These are phyloP conservation scores for Scutellaria minor DNA, from an alignment of 257 asterid genomes.

Conservation along the genomic window DNA sequence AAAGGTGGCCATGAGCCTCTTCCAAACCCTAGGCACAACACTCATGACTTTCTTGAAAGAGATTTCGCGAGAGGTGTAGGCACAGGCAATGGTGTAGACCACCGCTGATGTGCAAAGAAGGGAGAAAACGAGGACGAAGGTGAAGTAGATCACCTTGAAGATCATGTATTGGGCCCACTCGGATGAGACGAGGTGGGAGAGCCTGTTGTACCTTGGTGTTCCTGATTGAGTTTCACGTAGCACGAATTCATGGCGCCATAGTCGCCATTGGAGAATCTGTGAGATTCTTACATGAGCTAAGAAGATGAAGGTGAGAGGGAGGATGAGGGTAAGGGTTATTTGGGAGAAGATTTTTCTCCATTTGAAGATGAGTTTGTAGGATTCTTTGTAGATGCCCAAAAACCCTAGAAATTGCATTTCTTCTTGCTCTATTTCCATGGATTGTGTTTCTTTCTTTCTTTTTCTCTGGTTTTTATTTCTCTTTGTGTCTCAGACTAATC, in stretches of 20 bases:
- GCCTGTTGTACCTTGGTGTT: slow-evolving; percentile 6
- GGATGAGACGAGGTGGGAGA: slow-evolving; percentile 7
- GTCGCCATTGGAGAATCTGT: slow-evolving; percentile 25
- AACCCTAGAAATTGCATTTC: slow-evolving; percentile 62
- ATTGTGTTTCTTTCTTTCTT: background rate
- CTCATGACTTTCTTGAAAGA: slow-evolving; percentile 51
- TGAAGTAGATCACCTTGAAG: slow-evolving; percentile 46
- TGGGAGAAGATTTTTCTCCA: slow-evolving; percentile 57
- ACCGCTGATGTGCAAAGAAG: slow-evolving; percentile 65
- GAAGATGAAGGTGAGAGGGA: slow-evolving; percentile 61
- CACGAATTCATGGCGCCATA: no score
- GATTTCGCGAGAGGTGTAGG: slow-evolving; percentile 47
- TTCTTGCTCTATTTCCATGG: slow-evolving; percentile 61
- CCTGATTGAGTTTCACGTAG: slow-evolving; percentile 8
- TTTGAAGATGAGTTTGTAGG: slow-evolving; percentile 51
- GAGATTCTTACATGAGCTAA: slow-evolving; percentile 52
- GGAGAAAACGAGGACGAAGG: slow-evolving; percentile 48
- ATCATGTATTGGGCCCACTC: slow-evolving; percentile 34
- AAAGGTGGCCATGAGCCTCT: slow-evolving; percentile 56
- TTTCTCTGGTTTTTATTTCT: no score
- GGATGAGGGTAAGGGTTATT: slow-evolving; percentile 55
- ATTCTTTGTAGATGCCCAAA: slow-evolving; percentile 48
- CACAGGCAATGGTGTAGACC: slow-evolving; percentile 56
- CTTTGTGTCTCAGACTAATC: no score
- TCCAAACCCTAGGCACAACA: slow-evolving; percentile 66